These are phyloP conservation scores for Cubamyces lactineus DNA, from an alignment of 768 basidiomycete genomes.

Conservation along the genomic window DNA sequence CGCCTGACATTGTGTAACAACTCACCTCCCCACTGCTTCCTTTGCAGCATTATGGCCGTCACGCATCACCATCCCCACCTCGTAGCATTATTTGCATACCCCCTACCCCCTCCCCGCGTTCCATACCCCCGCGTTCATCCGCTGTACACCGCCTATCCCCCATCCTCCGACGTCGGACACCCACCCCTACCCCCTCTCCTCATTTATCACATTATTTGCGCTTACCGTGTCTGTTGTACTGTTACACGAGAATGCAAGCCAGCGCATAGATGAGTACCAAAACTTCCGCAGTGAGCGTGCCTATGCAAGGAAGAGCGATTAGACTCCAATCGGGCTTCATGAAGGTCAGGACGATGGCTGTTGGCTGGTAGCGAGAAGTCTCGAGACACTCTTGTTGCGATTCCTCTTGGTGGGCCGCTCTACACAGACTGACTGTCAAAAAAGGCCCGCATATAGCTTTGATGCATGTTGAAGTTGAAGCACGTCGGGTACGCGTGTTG, in stretches of 20 bases:
- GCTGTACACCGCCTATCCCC: not conserved
- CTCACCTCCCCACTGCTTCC: slow-evolving; percentile 10
- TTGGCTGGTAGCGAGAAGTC: too few species aligned
- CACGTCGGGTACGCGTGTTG: too few species aligned
- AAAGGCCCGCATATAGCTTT: too few species aligned
- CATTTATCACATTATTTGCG: slow-evolving; percentile 29
- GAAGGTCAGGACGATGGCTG: too few species aligned
- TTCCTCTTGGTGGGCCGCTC: too few species aligned
- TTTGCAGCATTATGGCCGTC: slow-evolving; percentile 14
- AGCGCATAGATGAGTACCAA: slow-evolving; percentile 22
- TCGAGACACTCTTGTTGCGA: too few species aligned
- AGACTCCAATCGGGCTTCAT: too few species aligned
- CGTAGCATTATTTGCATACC: slow-evolving; percentile 26
- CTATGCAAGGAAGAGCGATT: not conserved
- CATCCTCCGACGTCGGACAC: slow-evolving; percentile 4
- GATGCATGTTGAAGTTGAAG: too few species aligned
- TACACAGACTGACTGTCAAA: too few species aligned
- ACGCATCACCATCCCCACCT: slow-evolving; percentile 17
- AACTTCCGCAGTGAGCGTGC: not conserved
- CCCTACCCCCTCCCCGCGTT: slow-evolving; percentile 5
- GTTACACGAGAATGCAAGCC: slow-evolving; percentile 19
- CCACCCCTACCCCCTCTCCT: slow-evolving; percentile 3
- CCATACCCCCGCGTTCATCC: slow-evolving; percentile 10
- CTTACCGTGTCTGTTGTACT: slow-evolving; percentile 20
- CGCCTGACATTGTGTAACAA: slow-evolving; percentile 12